Evolutionary conservation across 2,329 filamentous ascomycete genomes (phyloP).

Genomic region (Dactylonectria macrodidyma): DNA sequence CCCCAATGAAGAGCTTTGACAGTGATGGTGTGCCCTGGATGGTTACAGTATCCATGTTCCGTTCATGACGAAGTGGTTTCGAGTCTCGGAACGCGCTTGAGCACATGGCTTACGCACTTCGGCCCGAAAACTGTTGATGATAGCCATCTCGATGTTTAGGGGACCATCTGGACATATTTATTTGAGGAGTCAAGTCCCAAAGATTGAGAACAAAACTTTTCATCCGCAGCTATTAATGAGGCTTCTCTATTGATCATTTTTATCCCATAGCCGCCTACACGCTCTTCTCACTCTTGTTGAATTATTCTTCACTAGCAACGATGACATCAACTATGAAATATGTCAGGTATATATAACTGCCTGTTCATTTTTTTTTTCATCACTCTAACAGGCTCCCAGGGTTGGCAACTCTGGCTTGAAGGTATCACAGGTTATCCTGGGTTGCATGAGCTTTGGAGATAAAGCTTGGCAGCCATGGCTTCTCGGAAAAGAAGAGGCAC

Average conservation of each 20-base stretch:
- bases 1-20: background rate
- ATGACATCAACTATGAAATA: constrained; percentile 20
- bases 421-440: constrained; percentile 13
- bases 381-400: background rate
- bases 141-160: background rate
- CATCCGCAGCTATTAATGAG: background rate
- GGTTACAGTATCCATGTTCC: background rate
- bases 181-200: background rate
- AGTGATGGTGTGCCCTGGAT: too few relatives aligned
- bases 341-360: background rate
- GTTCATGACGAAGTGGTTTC: background rate
- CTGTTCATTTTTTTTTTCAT: background rate
- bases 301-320: background rate
- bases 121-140: background rate
- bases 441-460: constrained; percentile 18
- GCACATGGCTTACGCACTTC: background rate
- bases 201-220: background rate
- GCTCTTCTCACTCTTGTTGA: background rate
- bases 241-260: background rate
- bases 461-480: constrained; percentile 20
- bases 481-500: constrained; percentile 12
- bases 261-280: background rate
- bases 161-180: background rate
- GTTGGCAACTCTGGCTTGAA: constrained; percentile 17
- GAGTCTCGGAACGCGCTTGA: background rate